phyloP scores from a whole-genome alignment of 2,329 filamentous ascomycete species.

The Colletotrichum tanaceti region DNA sequence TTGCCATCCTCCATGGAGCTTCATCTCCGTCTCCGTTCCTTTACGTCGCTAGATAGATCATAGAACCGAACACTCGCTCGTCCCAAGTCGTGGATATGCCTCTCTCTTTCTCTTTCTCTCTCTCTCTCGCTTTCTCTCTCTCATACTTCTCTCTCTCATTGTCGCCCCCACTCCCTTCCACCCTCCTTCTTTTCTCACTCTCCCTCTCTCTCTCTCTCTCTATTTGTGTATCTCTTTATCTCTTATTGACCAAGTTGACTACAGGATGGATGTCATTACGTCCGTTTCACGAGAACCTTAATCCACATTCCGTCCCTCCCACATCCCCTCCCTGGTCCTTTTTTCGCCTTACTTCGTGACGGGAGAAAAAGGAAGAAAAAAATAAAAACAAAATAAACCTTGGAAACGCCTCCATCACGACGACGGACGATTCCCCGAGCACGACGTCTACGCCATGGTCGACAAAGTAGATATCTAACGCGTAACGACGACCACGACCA shows the following conservation, averaged over 20 bases:
- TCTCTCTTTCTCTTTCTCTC: neutral
- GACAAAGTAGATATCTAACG: conserved; percentile 34
- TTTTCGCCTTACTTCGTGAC: neutral
- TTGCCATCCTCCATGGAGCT: conserved; percentile 28
- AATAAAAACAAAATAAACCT: neutral
- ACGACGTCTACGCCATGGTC: conserved; percentile 29
- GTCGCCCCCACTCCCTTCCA: no score
- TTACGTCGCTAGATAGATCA: conserved; percentile 24
- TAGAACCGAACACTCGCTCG: conserved; percentile 13
- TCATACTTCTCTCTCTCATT: no score
- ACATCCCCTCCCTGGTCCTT: neutral
- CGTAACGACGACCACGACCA: conserved; percentile 3
- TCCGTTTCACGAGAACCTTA: conserved; percentile 38
- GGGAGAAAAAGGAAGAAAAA: no score
- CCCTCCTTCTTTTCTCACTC: neutral
- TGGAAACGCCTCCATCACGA: conserved; percentile 31
- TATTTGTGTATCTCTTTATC: neutral
- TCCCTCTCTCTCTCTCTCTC: neutral
- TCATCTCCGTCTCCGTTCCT: conserved; percentile 37
- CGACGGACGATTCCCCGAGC: conserved; percentile 9
- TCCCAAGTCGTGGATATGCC: conserved; percentile 21
- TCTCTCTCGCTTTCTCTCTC: no score
- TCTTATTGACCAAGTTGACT: conserved; percentile 19
- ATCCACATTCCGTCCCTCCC: conserved; percentile 8
- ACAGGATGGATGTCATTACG: conserved; percentile 13